Evolutionary conservation across 805 yeast species (phyloP), one percentile per base, ranked within the genome.

Genomic region (Starmerella tilneyi): DNA sequence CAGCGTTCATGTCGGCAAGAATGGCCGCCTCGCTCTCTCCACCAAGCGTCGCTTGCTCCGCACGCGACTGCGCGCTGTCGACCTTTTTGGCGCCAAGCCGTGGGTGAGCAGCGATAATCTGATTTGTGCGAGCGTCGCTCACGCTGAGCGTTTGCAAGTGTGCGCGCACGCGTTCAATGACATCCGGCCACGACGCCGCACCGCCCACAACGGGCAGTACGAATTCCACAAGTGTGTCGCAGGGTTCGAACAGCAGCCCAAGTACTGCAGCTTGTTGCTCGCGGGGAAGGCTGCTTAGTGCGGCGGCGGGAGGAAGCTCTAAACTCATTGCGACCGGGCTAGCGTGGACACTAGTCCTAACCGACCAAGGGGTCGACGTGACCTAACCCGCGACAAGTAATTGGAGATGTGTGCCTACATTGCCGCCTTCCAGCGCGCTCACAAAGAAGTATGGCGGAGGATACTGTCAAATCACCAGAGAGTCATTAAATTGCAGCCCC

Each of bases 71-170:
- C 4, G 62, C 66, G 12, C 66, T 80, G 24, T 84, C 69, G 16
- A 63, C 56, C 44, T 63, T 69, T 33, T 45, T 48, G 26, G 82
- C 83, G 0, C 96, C 96, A 15, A 86, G 66, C 45, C 95, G 69
- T 15, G 96, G 96, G 63, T 86, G 96, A 0, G 96, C 94, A 1
- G 84, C 79, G n/a, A 88, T 76, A 46, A 88, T 84, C 33, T 46
- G 50, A 23, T 60, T 37, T 26, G 57, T 38, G 23, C 60, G 41
- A 38, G 56, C 48, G 47, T 53, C 42, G 31, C 47, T 23, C 28
- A 61, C 61, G 4, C 68, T 57, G 27, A 70, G 61, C 12, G 50
- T 40, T 3, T 67, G 53, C 16, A 80, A 61, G 9, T 57, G 58
- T 0, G 32, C 19, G 41, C 82, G 66, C 2, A 69, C 63, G 2